Evolutionary conservation across 805 yeast genomes (phyloP).

Genomic region (Schwanniomyces sp.): DNA sequence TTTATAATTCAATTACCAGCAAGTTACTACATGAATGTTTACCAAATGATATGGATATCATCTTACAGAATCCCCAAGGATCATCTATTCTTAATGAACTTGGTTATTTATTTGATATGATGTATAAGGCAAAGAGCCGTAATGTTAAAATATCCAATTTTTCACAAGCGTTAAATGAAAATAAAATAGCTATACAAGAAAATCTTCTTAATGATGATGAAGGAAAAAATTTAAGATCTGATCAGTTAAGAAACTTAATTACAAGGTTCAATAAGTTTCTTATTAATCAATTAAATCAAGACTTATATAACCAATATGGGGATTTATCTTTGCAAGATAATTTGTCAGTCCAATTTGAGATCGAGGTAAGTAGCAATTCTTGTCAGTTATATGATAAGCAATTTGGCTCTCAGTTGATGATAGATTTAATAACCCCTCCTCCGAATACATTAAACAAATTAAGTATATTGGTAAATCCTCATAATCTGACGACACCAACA

Average conservation of each 20-base stretch:
- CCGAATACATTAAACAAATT: conserved; percentile 21
- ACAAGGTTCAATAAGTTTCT: conserved; percentile 61
- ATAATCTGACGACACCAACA: conserved; percentile 2
- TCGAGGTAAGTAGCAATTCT: conserved; percentile 38
- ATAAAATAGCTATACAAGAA: conserved; percentile 46
- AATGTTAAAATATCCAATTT: conserved; percentile 85
- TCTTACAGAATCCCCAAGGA: conserved; percentile 35
- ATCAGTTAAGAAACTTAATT: conserved; percentile 43
- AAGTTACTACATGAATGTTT: conserved; percentile 52
- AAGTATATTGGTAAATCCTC: conserved; percentile 12
- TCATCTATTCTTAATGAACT: conserved; percentile 71
- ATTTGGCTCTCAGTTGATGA: conserved; percentile 33
- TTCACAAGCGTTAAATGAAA: conserved; percentile 38
- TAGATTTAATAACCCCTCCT: conserved; percentile 46
- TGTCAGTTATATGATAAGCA: conserved; percentile 39
- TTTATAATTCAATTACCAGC: conserved; percentile 63
- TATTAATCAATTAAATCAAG: conserved; percentile 50
- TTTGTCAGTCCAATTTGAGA: conserved; percentile 44
- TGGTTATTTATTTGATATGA: conserved; percentile 91
- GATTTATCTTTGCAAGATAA: conserved; percentile 27
- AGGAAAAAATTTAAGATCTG: conserved; percentile 43
- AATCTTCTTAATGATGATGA: conserved; percentile 56
- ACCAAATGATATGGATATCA: conserved; percentile 35
- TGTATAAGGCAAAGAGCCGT: conserved; percentile 72
- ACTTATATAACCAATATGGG: conserved; percentile 39